Evolutionary conservation across 331 rosid genomes (phyloP), one percentile per base, ranked within the genome.

Genomic region (Dryas integrifolia): DNA sequence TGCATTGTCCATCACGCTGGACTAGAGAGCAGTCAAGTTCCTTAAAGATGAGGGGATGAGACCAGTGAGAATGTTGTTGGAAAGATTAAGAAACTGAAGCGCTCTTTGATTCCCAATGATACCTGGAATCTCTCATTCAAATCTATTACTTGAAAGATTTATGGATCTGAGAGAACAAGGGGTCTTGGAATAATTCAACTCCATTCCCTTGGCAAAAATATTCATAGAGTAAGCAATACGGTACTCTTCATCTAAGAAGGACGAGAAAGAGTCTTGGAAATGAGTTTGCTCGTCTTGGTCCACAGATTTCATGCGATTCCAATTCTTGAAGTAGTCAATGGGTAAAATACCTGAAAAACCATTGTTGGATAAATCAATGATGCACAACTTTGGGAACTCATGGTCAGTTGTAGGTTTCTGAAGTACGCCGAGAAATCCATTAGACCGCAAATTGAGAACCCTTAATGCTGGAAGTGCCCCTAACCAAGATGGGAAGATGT

Each of bases 401-500:
- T 0, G 0, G 21, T 21, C 21, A 0, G 21, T 21, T 21, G 21
- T 21, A 0, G 0, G 21, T 18, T 18, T 18, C 21, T 18, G 21
- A 18, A 18, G 21, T 18, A 18, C 21, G 21, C 21, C 21, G 21
- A 18, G 12, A 18, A 78, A 72, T 9, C 70, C 6, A 11, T 78
- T 78, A 2, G 26, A 46, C 12, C 49, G 6, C 13, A 78, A 9
- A 12, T 5, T 7, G 5, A 78, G 73, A 41, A 39, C 30, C 9
- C 11, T 10, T 30, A 65, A 55, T 14, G 24, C 6, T 3, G 81
- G 67, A 51, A 77, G 72, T 43, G 12, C 56, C 8, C 73, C 65
- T 11, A 65, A 47, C 77, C 74, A 78, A 58, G 67, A 21, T 5
- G 74, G 82, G 24, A 72, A 78, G 0, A 15, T 14, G 18, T 78